Evolutionary conservation across 495 filamentous ascomycete species (phyloP), one percentile per base, ranked within the genome.

Genomic region (Daldinia decipiens): DNA sequence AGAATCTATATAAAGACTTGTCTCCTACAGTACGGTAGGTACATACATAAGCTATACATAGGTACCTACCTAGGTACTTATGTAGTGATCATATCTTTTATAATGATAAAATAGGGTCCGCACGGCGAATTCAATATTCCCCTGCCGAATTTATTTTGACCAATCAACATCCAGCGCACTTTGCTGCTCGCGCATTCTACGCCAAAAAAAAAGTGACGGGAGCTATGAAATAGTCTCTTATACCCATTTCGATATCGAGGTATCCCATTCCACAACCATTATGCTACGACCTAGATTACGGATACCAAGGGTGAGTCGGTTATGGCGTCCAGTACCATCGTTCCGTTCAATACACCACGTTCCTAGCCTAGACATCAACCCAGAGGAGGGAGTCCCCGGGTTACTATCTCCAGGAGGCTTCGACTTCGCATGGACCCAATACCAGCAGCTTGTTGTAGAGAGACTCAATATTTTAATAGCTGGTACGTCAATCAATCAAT

Each of bases 371-470:
- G 75, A 80, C 9, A 70, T 77, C 74, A 79, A 89, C 67, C 75
- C 80, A 51, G 68, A 85, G 60, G 69, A 92, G 66, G 92, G 91
- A 52, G 81, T 97, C 9, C 84, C 87, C 15, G 87, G 86, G 7
- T 82, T 97, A 50, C 81, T 96, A 57, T 87, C 89, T 0, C 79
- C 85, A 1, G 81, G 82, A 43, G 92, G 84, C 11, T 93, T 91
- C 77, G 82, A 90, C 59, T 86, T 91, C 13, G 85, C 94, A 34
- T 99, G 93, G 93, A 90, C 83, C 21, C 81, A 93, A 72, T 98
- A 98, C 82, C 92, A 95, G 81, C 73, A 80, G 27, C 78, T 88
- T 56, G 79, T 97, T 67, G 75, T 95, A 40, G 81, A 92, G 53
- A 92, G 88, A 76, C 85, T 99, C 73, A 95, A 96, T 79, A 72